These are phyloP conservation scores for Peterozyma toletana DNA, from an alignment of 805 yeast genomes.

Conservation along the genomic window DNA sequence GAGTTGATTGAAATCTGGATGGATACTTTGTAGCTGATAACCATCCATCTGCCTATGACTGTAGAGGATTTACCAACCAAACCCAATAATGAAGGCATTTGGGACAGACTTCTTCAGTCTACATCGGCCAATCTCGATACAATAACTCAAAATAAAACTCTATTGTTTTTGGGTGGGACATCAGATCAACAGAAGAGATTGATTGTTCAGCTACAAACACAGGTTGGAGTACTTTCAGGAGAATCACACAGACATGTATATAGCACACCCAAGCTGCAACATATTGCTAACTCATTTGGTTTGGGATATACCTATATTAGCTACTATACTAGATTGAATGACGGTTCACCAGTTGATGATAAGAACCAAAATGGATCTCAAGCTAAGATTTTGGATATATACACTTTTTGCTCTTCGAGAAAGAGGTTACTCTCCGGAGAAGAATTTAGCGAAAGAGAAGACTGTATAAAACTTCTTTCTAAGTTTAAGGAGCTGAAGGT, in stretches of 20 bases:
- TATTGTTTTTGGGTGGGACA: neutral
- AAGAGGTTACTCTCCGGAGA: neutral
- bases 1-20: too few relatives aligned
- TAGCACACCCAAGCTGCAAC: neutral
- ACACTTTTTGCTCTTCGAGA: neutral
- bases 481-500: neutral
- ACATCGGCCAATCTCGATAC: too few relatives aligned
- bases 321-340: neutral
- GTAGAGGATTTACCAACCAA: too few relatives aligned
- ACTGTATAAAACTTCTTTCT: neutral
- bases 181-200: neutral
- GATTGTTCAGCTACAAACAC: neutral
- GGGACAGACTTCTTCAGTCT: too few relatives aligned
- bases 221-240: neutral
- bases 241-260: neutral
- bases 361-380: neutral
- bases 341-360: neutral
- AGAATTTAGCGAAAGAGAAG: neutral
- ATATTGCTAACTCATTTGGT: neutral
- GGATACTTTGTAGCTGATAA: too few relatives aligned
- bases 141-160: neutral
- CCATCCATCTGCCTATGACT: too few relatives aligned
- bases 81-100: too few relatives aligned
- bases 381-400: slow-evolving; percentile 2
- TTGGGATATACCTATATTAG: slow-evolving; percentile 2